Percentiles rank a stretch among this genome's conserved stretches.
phyloP scores from a whole-genome alignment of 352 stramenopile genomes.

The Hyaloperonospora arabidopsidis region DNA sequence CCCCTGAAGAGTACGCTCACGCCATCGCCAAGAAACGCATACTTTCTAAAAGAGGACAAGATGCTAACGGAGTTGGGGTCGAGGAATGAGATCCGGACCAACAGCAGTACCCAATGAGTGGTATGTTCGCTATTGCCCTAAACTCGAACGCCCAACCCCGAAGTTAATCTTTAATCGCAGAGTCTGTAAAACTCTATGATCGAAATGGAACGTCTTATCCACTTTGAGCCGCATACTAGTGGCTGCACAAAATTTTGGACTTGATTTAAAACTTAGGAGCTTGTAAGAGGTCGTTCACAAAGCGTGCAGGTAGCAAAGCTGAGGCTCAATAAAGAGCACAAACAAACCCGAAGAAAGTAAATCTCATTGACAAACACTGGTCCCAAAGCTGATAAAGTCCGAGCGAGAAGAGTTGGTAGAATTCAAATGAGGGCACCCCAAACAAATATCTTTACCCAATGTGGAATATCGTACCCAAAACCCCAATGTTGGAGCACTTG shows the following conservation, averaged over 20 bases:
- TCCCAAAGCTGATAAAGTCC: conserved; percentile 11
- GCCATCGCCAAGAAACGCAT: not conserved
- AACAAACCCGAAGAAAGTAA: conserved; percentile 17
- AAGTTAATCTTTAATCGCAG: not conserved
- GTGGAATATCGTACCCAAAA: conserved; percentile 6
- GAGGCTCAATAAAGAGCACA: conserved; percentile 19
- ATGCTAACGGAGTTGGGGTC: not conserved
- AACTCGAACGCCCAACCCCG: not conserved
- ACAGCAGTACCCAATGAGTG: not conserved
- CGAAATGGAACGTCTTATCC: not conserved
- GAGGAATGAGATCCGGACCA: not conserved
- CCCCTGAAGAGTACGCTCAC: not conserved
- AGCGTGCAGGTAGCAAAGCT: conserved; percentile 8
- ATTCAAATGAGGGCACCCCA: conserved; percentile 2
- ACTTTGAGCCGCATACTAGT: not conserved
- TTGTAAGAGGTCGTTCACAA: not conserved
- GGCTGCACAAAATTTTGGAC: not conserved
- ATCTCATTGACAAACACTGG: conserved; percentile 15
- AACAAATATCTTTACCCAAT: conserved; percentile 13
- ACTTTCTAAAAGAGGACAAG: not conserved
- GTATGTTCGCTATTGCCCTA: not conserved
- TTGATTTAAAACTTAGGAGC: not conserved
- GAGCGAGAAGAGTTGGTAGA: conserved; percentile 4
- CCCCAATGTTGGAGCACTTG: conserved; percentile 8
- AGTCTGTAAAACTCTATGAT: not conserved